Percentiles rank a stretch among this genome's conserved stretches.
These are phyloP conservation scores for Biscutella laevigata DNA, from an alignment of 441 rosid genomes.

Conservation along the genomic window DNA sequence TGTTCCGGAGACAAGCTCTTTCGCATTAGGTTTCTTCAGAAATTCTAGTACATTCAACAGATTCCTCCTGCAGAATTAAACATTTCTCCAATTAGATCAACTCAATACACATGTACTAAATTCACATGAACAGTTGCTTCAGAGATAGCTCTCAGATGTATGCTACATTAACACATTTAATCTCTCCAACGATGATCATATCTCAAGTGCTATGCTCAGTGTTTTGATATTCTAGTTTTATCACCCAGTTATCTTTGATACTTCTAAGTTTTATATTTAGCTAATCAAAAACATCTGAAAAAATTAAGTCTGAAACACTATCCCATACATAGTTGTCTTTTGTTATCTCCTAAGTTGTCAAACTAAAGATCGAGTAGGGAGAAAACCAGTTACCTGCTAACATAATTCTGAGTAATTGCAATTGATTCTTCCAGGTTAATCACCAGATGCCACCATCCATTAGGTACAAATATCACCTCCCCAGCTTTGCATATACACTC, in stretches of 20 bases:
- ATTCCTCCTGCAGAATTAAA: constrained; percentile 61
- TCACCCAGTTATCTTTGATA: neutral
- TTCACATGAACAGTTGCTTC: neutral
- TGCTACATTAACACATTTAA: neutral
- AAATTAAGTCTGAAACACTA: no score
- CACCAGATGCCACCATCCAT: constrained; percentile 99
- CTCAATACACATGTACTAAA: neutral
- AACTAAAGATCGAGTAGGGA: neutral
- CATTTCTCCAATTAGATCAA: constrained; percentile 7
- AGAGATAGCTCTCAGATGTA: neutral
- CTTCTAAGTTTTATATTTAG: neutral
- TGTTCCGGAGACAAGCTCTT: constrained; percentile 78
- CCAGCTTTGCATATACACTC: constrained; percentile 91
- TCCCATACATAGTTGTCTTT: no score
- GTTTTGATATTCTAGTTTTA: neutral
- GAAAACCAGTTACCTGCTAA: constrained; percentile 53
- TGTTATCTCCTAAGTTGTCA: neutral
- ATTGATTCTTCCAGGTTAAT: constrained; percentile 89
- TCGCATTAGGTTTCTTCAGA: constrained; percentile 79
- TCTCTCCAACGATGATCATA: neutral
- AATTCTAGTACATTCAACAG: constrained; percentile 71
- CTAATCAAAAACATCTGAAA: neutral
- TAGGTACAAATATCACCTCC: constrained; percentile 89
- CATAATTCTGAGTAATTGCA: constrained; percentile 92
- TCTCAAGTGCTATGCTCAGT: neutral